Evolutionary conservation across 108 stramenopile species (phyloP), one percentile per base, ranked within the genome.

Genomic region (Cyclotella kingstonii): DNA sequence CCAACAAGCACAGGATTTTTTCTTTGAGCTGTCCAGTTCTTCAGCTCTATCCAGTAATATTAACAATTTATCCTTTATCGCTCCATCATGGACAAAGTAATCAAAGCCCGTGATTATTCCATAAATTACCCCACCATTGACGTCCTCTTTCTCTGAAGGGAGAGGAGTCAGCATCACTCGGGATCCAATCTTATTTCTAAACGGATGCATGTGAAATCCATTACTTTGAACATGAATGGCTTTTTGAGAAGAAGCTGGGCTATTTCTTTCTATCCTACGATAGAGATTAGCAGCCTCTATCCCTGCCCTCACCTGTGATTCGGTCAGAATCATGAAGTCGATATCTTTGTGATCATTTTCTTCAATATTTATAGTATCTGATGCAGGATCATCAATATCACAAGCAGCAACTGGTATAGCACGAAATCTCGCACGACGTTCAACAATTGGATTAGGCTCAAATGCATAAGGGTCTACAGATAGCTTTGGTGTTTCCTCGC

Each of bases 281-380:
- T 79, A 66, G 25, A 85, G 56, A 28, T 74, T 64, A 8, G 76
- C 85, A 18, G 91, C 88, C 57, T 84, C 81, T 9, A 84, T 46
- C 31, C 91, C 91, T n/a, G 91, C 91, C 23, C 65, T 38, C 0
- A 85, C 88, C 66, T 93, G 91, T 9, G 79, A 84, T 60, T 93
- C 86, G 5, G 91, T 93, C 44, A 93, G 70, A 25, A 90, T 31
- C 50, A 93, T 55, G 19, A 29, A 57, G 3, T 74, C 67, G 15
- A 50, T 47, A 30, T 68, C 57, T 27, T 63, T 64, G 21, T 33
- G 55, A 31, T 50, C 42, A 42, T 76, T 51, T 12, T 65, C 81
- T 23, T 33, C 63, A 2, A 42, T 22, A 19, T 51, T 14, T 7
- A 1, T 26, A 23, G 30, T 26, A 11, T 45, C 44, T 2, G 40